Conservation (phyloP, 176 grass and related monocot species). For the Triticum timopheevii region DNA sequence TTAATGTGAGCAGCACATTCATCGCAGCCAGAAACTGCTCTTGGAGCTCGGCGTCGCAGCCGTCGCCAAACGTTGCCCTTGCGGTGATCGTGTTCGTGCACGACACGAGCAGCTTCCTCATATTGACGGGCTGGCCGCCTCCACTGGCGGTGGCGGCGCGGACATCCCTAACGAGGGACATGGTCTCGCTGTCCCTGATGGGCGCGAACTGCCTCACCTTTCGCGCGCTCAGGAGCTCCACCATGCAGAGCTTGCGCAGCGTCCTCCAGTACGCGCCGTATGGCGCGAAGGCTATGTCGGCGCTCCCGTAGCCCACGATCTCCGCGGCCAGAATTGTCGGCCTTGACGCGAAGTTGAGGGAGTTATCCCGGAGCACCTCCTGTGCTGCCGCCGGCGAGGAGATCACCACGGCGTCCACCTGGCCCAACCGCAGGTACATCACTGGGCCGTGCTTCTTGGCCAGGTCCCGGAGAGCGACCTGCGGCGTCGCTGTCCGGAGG, state of each 20-base stretch:
- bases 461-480: slow-evolving; percentile 18
- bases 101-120: neutral
- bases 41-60: neutral
- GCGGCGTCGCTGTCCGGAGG: neutral
- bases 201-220: slow-evolving; percentile 24
- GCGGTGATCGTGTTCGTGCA: neutral
- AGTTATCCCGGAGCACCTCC: slow-evolving; percentile 32
- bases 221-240: slow-evolving; percentile 27
- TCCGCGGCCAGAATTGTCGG: neutral
- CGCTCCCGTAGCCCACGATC: slow-evolving; percentile 16
- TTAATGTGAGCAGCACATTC: no score
- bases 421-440: slow-evolving; percentile 37
- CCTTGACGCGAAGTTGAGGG: slow-evolving; percentile 23
- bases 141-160: neutral
- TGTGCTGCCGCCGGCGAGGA: slow-evolving; percentile 21
- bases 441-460: slow-evolving; percentile 15
- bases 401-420: slow-evolving; percentile 21
- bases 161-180: neutral
- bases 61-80: neutral
- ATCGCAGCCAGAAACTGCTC: neutral
- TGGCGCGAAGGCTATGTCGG: slow-evolving; percentile 25
- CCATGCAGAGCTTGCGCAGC: slow-evolving; percentile 31
- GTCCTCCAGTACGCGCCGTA: slow-evolving; percentile 38
- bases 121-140: neutral
- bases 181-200: slow-evolving; percentile 15